Conservation (phyloP, 768 basidiomycete genomes). For the Agaricus subrufescens region DNA sequence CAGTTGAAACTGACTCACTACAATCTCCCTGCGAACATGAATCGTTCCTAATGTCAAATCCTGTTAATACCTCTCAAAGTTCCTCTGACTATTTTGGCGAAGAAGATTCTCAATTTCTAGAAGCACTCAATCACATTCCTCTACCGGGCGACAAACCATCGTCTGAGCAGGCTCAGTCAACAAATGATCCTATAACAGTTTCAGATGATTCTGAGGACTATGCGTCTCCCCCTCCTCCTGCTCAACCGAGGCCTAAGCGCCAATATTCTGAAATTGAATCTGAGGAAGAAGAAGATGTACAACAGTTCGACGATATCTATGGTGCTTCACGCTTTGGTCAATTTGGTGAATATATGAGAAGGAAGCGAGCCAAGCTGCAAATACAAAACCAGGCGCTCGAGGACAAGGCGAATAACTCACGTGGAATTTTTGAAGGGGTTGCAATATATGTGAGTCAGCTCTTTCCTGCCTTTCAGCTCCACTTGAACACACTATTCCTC, state of each 20-base stretch:
- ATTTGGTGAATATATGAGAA: conserved; percentile 83
- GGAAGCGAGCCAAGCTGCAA: conserved; percentile 88
- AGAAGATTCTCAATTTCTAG: conserved; percentile 49
- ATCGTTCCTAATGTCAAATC: neutral
- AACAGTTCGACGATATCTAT: conserved; percentile 44
- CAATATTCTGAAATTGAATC: conserved; percentile 21
- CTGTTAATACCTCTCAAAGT: conserved; percentile 22
- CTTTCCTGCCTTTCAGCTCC: neutral
- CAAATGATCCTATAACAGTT: conserved; percentile 9
- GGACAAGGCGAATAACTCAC: conserved; percentile 14
- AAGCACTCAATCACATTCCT: conserved; percentile 38
- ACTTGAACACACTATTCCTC: neutral
- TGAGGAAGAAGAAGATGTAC: conserved; percentile 21
- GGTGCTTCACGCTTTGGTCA: conserved; percentile 78
- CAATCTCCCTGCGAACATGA: neutral
- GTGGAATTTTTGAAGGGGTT: conserved; percentile 65
- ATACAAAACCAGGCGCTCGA: conserved; percentile 59
- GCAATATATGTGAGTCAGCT: conserved; percentile 69
- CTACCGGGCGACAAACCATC: conserved; percentile 44
- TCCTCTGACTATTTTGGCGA: conserved; percentile 55
- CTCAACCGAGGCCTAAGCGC: conserved; percentile 40
- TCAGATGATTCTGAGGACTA: conserved; percentile 21
- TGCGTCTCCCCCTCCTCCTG: conserved; percentile 30
- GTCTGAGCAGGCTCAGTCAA: conserved; percentile 7
- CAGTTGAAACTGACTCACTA: neutral